A percentile compares a stretch with the other conserved stretches of the same genome.
Evolutionary conservation across 106 monocot genomes (phyloP).

Genomic region (Dendrobium nobile): DNA sequence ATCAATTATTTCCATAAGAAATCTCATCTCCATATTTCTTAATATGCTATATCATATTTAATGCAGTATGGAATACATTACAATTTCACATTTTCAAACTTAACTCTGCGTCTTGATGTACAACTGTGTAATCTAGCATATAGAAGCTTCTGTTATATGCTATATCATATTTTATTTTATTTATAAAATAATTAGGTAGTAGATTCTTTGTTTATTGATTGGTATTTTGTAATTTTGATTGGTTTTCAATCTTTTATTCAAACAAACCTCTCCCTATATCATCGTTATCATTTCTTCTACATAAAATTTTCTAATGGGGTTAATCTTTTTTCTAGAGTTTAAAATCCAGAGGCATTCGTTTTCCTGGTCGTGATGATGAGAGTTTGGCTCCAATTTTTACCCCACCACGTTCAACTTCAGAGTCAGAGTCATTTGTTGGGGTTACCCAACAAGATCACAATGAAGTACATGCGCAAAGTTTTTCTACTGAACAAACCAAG

Average conservation of each 20-base stretch:
- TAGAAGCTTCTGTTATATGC: too few relatives aligned
- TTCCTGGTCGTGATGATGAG: constrained; percentile 90
- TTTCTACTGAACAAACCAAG: constrained; percentile 68
- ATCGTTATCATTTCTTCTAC: neutral
- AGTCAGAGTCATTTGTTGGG: constrained; percentile 33
- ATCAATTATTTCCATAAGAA: neutral
- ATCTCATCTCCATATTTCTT: neutral
- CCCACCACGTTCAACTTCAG: constrained; percentile 73
- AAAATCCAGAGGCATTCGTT: constrained; percentile 85
- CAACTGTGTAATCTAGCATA: too few relatives aligned
- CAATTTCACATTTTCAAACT: neutral
- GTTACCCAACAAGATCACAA: constrained; percentile 17
- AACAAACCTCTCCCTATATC: neutral
- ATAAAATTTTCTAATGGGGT: neutral
- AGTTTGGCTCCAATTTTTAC: constrained; percentile 95
- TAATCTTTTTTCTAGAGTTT: constrained; percentile 53
- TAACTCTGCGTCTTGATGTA: neutral
- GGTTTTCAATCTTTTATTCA: neutral
- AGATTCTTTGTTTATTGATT: neutral
- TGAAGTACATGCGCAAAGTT: constrained; percentile 36
- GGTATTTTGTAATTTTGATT: neutral
- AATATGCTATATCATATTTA: neutral
- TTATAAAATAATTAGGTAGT: too few relatives aligned
- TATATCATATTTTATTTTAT: too few relatives aligned
- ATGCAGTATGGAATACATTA: neutral